Evolutionary conservation across 78 protist species (phyloP), one percentile per base, ranked within the genome.

Genomic region (Dictyostelium brefeldianum): DNA sequence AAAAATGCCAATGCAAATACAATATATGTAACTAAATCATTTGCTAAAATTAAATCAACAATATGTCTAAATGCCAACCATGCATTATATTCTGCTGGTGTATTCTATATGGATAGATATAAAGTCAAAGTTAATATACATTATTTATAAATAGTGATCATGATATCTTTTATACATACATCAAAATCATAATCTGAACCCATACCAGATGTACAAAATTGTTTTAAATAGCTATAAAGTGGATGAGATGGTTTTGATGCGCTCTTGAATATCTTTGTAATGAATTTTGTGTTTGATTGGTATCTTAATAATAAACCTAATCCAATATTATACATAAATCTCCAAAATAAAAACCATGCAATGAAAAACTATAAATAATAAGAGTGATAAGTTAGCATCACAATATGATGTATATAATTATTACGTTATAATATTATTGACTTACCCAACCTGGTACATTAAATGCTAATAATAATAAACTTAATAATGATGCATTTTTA

Each of bases 21-120:
- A 29, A 75, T 77, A 73, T 83, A 80, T 9, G 94, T 96, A 17
- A 65, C 82, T 54, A 95, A 36, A 90, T 97, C 98, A 46, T 79
- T 81, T 17, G 91, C 90, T 41, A 97, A 85, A 47, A 96, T 84
- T 56, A 97, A 80, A 83, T 96, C 97, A 27, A 96, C 98, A 11
- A 97, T 20, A 67, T 69, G 29, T 82, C 98, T 95, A 84, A 85
- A 97, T 48, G 89, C 81, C n/a, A 97, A 89, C 98, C 98, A 97
- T 31, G 97, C 90, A 54, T 92, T 96, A 91, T 87, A 94, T n/a
- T 36, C 93, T 9, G 65, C 47, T 43, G 98, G 98, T 25, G 70
- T 65, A 27, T 83, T 36, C 90, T 83, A 46, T 31, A 73, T 36
- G 17, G 31, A 81, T 15, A 47, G 22, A 80, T 22, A 29, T 51